Base-by-base conservation (phyloP, 2,329 filamentous ascomycete species). In the Fusarium mundagurra region DNA sequence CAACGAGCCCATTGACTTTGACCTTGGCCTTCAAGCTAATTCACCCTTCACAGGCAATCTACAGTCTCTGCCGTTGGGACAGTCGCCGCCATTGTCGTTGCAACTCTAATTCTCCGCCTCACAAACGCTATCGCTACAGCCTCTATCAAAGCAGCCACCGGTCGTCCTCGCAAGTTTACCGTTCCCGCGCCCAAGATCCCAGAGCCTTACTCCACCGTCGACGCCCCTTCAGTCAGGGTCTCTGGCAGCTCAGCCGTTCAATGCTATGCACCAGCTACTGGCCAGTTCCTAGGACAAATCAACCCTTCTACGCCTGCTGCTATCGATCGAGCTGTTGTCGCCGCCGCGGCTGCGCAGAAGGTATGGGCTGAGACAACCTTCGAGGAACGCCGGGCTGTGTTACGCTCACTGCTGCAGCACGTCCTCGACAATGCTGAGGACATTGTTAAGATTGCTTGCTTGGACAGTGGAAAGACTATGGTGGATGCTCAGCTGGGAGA, bases 381-480 rank as follows among this genome's bases (percentile, higher is more conserved):
- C 80, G 84, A 88, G 14, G 88, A 97, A 81, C 89, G 96, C 69
- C 89, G 92, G 74, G 92, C 89, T 77, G 94, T 99, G 51, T 87
- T 99, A 72, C 91, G 91, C 69, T 94, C 94, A 12, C 86, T 99
- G 79, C 86, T 97, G 76, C 92, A 92, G 83, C 92, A 95, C 77
- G 88, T 99, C 16, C 88, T 99, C 67, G 93, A 97, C 74, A 93
- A 98, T 81, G 95, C 98, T 81, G 93, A 96, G 74, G 88, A 92
- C 33, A 97, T 99, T 77, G 95, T 94, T 78, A 89, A 90, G 22
- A 90, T 94, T 36, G 96, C 95, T 57, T 97, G 94, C 79, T 88
- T 98, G 41, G 96, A 99, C 84, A 97, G 94, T 47, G 96, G 96
- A 73, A 99, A 99, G 88, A 98, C 97, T 5, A 93, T 96, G 86